Conservation (phyloP, 495 filamentous ascomycete species). For the Darksidea phi region DNA sequence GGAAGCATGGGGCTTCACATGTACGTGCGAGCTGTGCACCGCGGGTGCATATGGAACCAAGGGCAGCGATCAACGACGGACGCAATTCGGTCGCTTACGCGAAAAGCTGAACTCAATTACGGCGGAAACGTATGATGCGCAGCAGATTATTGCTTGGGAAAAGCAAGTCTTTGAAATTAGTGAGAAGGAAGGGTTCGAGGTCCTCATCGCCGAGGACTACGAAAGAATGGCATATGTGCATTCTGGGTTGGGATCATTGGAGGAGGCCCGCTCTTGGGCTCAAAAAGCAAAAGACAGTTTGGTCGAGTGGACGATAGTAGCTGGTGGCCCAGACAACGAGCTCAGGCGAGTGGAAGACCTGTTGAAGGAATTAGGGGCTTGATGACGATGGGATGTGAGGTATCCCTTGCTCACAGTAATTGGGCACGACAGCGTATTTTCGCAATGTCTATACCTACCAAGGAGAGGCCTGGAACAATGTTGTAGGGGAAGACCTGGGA, state of each 20-base stretch:
- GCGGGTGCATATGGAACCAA: neutral
- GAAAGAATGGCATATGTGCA: neutral
- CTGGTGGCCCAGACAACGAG: neutral
- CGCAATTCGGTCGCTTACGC: neutral
- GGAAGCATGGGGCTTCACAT: neutral
- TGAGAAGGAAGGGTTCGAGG: neutral
- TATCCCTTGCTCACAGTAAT: no score
- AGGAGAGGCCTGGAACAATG: no score
- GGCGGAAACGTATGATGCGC: neutral
- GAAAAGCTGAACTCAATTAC: neutral
- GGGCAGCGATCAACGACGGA: neutral
- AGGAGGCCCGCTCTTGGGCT: neutral
- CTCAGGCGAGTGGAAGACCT: neutral
- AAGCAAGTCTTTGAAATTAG: neutral
- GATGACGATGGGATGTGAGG: neutral
- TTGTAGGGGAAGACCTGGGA: no score
- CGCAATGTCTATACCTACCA: no score
- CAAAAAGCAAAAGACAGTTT: neutral
- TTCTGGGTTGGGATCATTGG: neutral
- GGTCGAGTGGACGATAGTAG: neutral
- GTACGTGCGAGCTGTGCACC: neutral
- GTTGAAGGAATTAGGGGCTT: neutral
- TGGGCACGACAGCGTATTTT: no score
- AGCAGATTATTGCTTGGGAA: neutral
- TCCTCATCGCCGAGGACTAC: neutral